Base-by-base conservation (phyloP, 768 basidiomycete species). In the Lactarius pseudohatsudake region DNA sequence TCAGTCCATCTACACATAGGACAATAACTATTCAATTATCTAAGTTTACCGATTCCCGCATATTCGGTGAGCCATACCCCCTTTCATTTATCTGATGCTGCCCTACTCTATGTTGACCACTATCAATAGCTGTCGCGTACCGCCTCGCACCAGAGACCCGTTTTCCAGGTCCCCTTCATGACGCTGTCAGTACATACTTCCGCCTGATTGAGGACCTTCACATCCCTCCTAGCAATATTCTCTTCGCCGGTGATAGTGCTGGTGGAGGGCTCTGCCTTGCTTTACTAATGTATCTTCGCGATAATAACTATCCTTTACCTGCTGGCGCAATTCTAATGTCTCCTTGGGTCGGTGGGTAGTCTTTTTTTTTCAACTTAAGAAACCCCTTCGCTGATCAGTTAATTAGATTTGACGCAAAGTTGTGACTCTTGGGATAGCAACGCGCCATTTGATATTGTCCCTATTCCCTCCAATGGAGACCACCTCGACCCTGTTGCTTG, bases 401-500 rank as follows among this genome's bases (percentile, higher is more conserved):
- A 22, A 41, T 22, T 70, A 92, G 94, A 96, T 76, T 78, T 99
- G 68, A 98, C 97, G 0, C 92, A 97, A 87, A 96, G 94, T 70
- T 98, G 95, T 75, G 92, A 95, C 64, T 96, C 94, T n/a, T 98
- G 96, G 84, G 94, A 96, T 36, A 91, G 90, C 64, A 98, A 98
- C 75, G 87, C 90, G 32, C 78, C 82, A n/a, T 95, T 82, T 75
- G 94, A 95, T 75, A 87, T 96, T 55, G 85, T 95, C 1, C 89
- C 91, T 3, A 81, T 82, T 57, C 92, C 92, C 5, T 78, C 82
- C 22, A 79, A 80, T 1, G 88, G 88, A 65, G 92, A 94, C 73
- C 94, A 96, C 75, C 82, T 98, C 73, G 92, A 98, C 74, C 96
- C 96, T 1, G 89, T 99, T 61, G 85, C 86, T n/a, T 89, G 96